phyloP scores from a whole-genome alignment of 257 asterid species.

The Solanum acaule region DNA sequence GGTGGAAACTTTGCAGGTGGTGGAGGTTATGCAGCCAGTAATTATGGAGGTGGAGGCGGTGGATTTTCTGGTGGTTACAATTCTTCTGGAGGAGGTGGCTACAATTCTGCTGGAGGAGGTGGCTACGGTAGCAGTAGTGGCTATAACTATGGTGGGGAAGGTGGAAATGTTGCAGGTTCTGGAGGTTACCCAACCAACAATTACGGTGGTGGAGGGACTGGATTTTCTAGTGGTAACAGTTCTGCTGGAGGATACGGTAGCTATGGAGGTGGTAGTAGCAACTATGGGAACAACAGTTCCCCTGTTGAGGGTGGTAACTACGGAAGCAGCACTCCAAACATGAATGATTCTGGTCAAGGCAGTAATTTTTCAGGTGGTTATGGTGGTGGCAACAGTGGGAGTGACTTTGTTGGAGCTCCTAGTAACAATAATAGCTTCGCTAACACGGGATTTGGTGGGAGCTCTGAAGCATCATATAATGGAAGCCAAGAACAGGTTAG shows the following conservation, averaged over 20 bases:
- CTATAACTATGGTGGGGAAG: neutral
- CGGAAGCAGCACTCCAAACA: neutral
- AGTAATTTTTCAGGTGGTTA: neutral
- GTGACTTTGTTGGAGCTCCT: neutral
- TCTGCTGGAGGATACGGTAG: neutral
- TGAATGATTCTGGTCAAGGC: neutral
- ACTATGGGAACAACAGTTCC: neutral
- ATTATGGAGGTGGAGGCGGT: neutral
- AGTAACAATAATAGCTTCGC: neutral
- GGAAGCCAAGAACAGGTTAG: constrained; percentile 4
- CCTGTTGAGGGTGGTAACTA: neutral
- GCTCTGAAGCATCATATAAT: neutral
- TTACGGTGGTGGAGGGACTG: neutral
- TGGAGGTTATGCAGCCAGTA: neutral
- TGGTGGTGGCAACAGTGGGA: neutral
- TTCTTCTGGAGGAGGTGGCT: neutral
- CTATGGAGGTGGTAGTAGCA: neutral
- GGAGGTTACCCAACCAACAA: neutral
- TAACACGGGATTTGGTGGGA: neutral
- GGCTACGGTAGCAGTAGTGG: constrained; percentile 1
- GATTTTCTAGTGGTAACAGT: neutral
- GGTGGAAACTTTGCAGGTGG: constrained; percentile 4
- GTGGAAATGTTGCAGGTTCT: neutral
- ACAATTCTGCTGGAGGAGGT: neutral
- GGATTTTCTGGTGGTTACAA: neutral